A percentile compares a stretch with the other conserved stretches of the same genome.
These are phyloP conservation scores for Poa pratensis DNA, from an alignment of 176 grass and related monocot species.

Conservation along the genomic window DNA sequence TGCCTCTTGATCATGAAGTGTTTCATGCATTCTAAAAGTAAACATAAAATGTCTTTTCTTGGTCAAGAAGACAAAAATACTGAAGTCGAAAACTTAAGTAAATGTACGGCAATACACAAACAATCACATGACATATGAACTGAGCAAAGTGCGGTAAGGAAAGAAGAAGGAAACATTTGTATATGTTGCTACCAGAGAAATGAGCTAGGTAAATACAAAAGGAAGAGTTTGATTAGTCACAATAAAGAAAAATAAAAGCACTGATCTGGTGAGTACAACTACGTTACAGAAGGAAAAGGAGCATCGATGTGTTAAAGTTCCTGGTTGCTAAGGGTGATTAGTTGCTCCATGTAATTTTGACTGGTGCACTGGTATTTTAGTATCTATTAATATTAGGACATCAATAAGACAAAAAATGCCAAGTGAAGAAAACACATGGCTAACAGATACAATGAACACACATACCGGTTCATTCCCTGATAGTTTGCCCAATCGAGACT, in stretches of 20 bases:
- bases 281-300: background rate
- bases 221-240: background rate
- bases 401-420: background rate
- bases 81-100: background rate
- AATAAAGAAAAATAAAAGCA: background rate
- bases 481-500: slow-evolving; percentile 74
- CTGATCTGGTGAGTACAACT: background rate
- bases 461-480: slow-evolving; percentile 77
- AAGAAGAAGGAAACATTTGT: slow-evolving; percentile 21
- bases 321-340: background rate
- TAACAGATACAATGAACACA: slow-evolving; percentile 22
- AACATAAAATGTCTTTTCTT: slow-evolving; percentile 8
- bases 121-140: background rate
- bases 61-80: background rate
- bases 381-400: background rate
- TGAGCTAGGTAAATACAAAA: slow-evolving; percentile 26
- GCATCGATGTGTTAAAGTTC: background rate
- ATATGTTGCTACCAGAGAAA: background rate
- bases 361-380: background rate
- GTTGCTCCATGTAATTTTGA: background rate
- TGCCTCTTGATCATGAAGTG: slow-evolving; percentile 8
- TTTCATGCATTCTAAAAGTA: slow-evolving; percentile 9
- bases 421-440: background rate
- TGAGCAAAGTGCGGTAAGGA: background rate
- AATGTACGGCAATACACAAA: background rate